Base-by-base conservation (phyloP, 805 yeast genomes). In the Metschnikowia drakensbergensis region DNA sequence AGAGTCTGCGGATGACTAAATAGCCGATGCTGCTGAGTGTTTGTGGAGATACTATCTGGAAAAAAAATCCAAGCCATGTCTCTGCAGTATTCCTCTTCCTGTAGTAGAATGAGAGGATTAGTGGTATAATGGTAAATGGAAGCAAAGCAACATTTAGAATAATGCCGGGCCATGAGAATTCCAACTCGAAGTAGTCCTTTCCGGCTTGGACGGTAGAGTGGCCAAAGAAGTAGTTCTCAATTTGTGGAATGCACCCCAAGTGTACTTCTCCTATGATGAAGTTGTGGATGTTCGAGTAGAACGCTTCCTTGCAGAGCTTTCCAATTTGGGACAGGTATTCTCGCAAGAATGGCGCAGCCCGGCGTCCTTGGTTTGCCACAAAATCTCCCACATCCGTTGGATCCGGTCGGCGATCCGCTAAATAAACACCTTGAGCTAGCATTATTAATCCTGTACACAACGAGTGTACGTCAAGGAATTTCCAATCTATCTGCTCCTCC, bases 71-170 rank as follows among this genome's bases (percentile, higher is more conserved):
- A 6, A 11, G 17, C 42, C 42, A 39, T 10, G 42, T 39, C 17
- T 25, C 37, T 25, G 37, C 6, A 5, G 42, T 41, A 37, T 11
- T 29, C 10, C 22, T 26, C 27, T 37, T 49, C 39, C n/a, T 11
- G 48, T 6, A 34, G 8, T 35, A 42, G 11, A 13, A 51, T 11
- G 29, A 49, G 32, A 6, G 41, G 44, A 31, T 36, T n/a, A 48
- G 11, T 3, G 59, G 59, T 5, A 52, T 10, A 11, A 52, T 6
- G 7, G 59, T 50, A 36, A 48, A 51, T 10, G 51, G 39, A 1
- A 46, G 22, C 43, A 44, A 33, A 3, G 49, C 45, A 13, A 45
- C 30, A 26, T 55, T 57, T 13, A 52, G n/a, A 31, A 42, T 10
- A 5, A 48, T n/a, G 1, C 56, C 58, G 3, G 42, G 44, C 58